phyloP scores from a whole-genome alignment of 2,329 filamentous ascomycete genomes.

The Ophiostoma triangulosporum region DNA sequence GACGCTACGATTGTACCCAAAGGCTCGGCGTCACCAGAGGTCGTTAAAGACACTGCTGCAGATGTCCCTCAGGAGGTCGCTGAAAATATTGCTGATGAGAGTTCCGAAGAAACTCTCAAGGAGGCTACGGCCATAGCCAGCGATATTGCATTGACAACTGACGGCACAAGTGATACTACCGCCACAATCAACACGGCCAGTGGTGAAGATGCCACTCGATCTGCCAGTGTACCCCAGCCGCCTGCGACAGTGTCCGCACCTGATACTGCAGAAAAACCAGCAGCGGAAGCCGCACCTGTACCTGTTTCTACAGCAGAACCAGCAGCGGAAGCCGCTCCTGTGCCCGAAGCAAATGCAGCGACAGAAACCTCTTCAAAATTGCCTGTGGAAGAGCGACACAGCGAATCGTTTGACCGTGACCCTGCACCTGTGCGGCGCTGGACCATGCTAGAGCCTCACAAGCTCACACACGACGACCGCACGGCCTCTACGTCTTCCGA shows the following conservation, averaged over 20 bases:
- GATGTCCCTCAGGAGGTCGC: neutral
- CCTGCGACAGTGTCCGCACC: neutral
- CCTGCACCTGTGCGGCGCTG: conserved; percentile 22
- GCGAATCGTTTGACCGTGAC: conserved; percentile 11
- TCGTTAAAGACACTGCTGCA: too few relatives aligned
- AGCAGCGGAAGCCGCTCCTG: neutral
- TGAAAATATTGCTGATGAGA: neutral
- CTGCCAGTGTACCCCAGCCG: neutral
- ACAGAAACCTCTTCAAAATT: neutral
- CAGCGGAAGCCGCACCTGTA: neutral
- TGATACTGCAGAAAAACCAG: neutral
- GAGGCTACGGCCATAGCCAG: neutral
- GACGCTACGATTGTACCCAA: neutral
- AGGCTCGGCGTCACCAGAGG: neutral
- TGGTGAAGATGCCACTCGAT: neutral
- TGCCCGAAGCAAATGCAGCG: neutral
- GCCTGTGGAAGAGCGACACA: neutral
- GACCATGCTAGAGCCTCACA: conserved; percentile 17
- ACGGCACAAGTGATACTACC: neutral
- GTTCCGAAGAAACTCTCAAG: neutral
- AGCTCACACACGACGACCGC: conserved; percentile 4
- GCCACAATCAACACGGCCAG: neutral
- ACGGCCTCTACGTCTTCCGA: conserved; percentile 12
- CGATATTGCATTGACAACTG: neutral
- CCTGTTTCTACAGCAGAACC: neutral